Evolutionary conservation across 352 stramenopile genomes (phyloP), one percentile per base, ranked within the genome.

Genomic region (Phytophthora litchii): DNA sequence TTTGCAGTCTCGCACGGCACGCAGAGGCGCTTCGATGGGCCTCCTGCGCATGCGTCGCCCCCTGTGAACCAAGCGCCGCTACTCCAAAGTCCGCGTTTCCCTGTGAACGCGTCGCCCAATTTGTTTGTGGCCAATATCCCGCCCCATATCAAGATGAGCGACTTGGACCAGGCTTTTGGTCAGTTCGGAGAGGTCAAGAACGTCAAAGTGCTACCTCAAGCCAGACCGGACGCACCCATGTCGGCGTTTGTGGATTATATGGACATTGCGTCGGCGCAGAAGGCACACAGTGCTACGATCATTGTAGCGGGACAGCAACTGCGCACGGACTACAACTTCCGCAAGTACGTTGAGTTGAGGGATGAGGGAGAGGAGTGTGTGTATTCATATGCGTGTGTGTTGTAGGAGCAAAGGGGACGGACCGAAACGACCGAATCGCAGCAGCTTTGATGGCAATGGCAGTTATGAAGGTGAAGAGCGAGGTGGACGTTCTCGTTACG

Each of bases 101-200:
- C 52, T 14, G 45, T 59, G 12, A 54, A 56, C 19, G 63, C 67
- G 25, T 83, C 75, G 38, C 50, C 58, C 42, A 89, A 80, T 25
- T 49, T 89, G 27, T 89, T 88, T 44, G 75, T 89, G 37, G 79
- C 62, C 43, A 89, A 89, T 54, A 89, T 89, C 44, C 75, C 75
- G 11, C 67, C 79, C 6, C 73, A 89, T 25, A 72, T 86, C 48
- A 84, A 78, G 55, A 80, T 89, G 69, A 75, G 75, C 48, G 65
- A 85, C 14, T 36, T 89, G 36, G 74, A 86, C 21, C 61, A 73
- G 23, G 81, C 74, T 38, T 89, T 89, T 57, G 75, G 67, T 7
- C 46, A 77, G 46, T 89, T 80, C 54, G 79, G 79, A 42, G 66
- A 76, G 69, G 79, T 89, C 40, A 66, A 77, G 36, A 87, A 86